These are phyloP conservation scores for Paecilomyces sp. DNA, from an alignment of 2,329 filamentous ascomycete species.

Conservation along the genomic window DNA sequence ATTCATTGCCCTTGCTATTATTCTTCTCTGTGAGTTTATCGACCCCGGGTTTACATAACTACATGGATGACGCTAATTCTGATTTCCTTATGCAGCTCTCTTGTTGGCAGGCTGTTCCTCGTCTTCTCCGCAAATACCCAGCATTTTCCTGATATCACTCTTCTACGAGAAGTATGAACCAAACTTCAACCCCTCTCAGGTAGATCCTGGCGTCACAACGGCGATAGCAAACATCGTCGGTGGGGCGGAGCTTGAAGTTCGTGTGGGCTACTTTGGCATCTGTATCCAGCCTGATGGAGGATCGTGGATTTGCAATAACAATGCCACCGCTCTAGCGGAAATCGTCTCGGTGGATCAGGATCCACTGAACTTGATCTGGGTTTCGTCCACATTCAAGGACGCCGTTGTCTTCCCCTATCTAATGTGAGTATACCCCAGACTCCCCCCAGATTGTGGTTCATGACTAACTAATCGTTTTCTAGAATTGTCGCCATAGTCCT, in stretches of 20 bases:
- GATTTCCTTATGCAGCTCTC: slow-evolving; percentile 54
- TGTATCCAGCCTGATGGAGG: slow-evolving; percentile 89
- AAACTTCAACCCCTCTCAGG: slow-evolving; percentile 74
- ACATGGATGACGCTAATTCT: slow-evolving; percentile 13
- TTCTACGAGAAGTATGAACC: slow-evolving; percentile 89
- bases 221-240: slow-evolving; percentile 89
- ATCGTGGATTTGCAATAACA: slow-evolving; percentile 92
- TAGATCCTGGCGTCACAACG: slow-evolving; percentile 77
- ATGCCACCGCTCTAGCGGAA: slow-evolving; percentile 85
- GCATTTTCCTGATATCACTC: slow-evolving; percentile 95
- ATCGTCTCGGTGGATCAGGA: slow-evolving; percentile 87
- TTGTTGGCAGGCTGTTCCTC: slow-evolving; percentile 94
- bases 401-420: slow-evolving; percentile 97
- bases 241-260: slow-evolving; percentile 72
- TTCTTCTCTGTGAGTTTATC: slow-evolving; percentile 73
- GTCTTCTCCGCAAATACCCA: slow-evolving; percentile 86
- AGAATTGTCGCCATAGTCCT: slow-evolving; percentile 97
- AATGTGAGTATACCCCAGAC: slow-evolving; percentile 54
- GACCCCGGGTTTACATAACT: slow-evolving; percentile 2
- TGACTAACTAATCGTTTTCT: slow-evolving; percentile 6
- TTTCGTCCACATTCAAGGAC: slow-evolving; percentile 95
- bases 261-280: slow-evolving; percentile 96
- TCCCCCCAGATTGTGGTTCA: background rate
- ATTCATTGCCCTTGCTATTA: slow-evolving; percentile 85
- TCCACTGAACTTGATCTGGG: slow-evolving; percentile 93